phyloP scores from a whole-genome alignment of 2,329 filamentous ascomycete genomes.

The Nemania bipapillata region DNA sequence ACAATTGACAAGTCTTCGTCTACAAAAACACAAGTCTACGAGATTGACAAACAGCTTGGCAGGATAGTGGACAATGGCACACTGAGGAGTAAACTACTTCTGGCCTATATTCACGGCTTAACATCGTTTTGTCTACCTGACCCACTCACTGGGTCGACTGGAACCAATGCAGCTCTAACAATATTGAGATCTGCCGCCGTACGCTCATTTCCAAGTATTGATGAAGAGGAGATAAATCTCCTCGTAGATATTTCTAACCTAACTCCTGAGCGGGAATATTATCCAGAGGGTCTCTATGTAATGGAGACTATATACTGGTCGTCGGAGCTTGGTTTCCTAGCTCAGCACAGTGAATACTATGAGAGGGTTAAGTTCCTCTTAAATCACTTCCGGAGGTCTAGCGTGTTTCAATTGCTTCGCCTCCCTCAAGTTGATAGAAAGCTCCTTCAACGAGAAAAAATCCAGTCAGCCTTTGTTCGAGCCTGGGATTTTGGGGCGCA shows the following conservation, averaged over 20 bases:
- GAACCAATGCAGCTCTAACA: conserved; percentile 64
- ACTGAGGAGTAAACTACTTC: conserved; percentile 62
- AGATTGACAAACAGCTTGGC: conserved; percentile 62
- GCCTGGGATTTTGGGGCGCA: conserved; percentile 54
- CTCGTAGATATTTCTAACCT: conserved; percentile 55
- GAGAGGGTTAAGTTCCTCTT: conserved; percentile 53
- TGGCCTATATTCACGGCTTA: conserved; percentile 64
- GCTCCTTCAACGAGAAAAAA: conserved; percentile 32
- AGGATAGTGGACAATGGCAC: conserved; percentile 62
- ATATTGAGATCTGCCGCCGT: conserved; percentile 63
- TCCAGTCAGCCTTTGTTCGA: conserved; percentile 40
- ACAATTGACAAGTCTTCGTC: conserved; percentile 12
- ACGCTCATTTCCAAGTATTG: conserved; percentile 59
- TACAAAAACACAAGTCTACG: conserved; percentile 51
- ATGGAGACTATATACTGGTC: conserved; percentile 64
- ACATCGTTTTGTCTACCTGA: conserved; percentile 66
- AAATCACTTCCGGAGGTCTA: conserved; percentile 45
- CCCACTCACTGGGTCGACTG: conserved; percentile 60
- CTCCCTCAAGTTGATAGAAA: not conserved
- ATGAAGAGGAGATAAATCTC: conserved; percentile 50
- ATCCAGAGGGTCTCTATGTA: conserved; percentile 53
- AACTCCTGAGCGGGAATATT: conserved; percentile 58
- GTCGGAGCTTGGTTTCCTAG: conserved; percentile 52
- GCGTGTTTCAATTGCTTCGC: conserved; percentile 48
- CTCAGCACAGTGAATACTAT: conserved; percentile 60